Conservation (phyloP, 306 rosid genomes). For the Vigna mungo region DNA sequence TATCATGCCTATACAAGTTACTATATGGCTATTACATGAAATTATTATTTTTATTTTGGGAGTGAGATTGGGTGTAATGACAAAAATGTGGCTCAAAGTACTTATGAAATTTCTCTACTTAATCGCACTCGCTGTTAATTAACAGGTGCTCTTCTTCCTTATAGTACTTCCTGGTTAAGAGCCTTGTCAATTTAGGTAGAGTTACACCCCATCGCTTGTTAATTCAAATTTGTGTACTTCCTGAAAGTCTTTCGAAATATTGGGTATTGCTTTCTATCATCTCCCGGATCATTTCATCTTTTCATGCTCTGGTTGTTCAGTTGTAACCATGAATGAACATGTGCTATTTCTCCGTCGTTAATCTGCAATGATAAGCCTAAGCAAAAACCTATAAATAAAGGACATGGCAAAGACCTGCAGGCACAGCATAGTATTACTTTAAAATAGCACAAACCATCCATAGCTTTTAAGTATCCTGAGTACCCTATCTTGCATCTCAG, state of each 20-base stretch:
- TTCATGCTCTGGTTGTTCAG: slow-evolving; percentile 38
- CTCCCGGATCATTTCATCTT: neutral
- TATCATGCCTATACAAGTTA: slow-evolving; percentile 15
- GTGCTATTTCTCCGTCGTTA: slow-evolving; percentile 41
- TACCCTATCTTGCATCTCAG: neutral
- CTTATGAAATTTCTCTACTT: too few species aligned
- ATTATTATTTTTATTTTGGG: neutral
- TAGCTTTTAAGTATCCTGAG: neutral
- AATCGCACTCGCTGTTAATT: too few species aligned
- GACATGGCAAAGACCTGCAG: slow-evolving; percentile 23
- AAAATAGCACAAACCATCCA: slow-evolving; percentile 30
- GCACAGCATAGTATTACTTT: neutral
- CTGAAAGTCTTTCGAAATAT: slow-evolving; percentile 21
- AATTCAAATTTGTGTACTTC: slow-evolving; percentile 25
- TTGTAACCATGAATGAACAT: slow-evolving; percentile 26
- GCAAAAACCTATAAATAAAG: slow-evolving; percentile 34
- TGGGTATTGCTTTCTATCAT: slow-evolving; percentile 16
- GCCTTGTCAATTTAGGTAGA: too few species aligned
- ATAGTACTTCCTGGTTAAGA: too few species aligned
- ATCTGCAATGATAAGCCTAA: slow-evolving; percentile 45
- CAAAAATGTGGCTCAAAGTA: slow-evolving; percentile 33
- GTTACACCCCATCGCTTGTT: slow-evolving; percentile 12
- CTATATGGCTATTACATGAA: neutral
- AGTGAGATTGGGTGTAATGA: neutral
- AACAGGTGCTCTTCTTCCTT: too few species aligned